A percentile compares a stretch with the other conserved stretches of the same genome.
Conservation (phyloP, 176 grass and related monocot species). For the Juncus inflexus region DNA sequence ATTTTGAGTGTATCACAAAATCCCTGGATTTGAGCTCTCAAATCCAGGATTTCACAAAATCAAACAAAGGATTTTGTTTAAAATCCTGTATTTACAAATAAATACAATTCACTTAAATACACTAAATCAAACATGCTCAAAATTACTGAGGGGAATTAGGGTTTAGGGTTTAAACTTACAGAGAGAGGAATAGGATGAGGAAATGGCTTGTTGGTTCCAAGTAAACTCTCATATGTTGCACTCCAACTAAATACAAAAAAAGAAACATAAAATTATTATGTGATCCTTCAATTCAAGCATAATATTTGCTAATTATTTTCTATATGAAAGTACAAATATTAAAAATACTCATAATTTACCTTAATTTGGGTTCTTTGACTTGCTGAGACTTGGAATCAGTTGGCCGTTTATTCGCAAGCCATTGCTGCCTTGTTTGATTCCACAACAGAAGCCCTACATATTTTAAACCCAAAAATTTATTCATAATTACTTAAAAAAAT, state of each 20-base stretch:
- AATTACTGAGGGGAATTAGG: no score
- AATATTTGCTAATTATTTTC: no score
- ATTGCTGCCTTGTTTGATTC: constrained; percentile 85
- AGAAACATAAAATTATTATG: background rate
- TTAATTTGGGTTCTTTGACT: constrained; percentile 61
- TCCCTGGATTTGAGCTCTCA: no score
- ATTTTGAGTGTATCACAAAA: no score
- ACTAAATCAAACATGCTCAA: no score
- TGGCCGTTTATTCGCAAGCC: constrained; percentile 57
- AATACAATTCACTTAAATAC: no score
- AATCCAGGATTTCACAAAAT: no score
- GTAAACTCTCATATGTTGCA: constrained; percentile 67
- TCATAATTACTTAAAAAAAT: no score
- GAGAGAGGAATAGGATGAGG: constrained; percentile 69
- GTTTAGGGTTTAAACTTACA: constrained; percentile 32
- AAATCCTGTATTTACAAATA: no score
- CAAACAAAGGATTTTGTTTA: no score
- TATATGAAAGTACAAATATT: background rate
- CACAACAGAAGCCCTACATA: constrained; percentile 61
- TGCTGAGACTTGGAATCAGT: constrained; percentile 32
- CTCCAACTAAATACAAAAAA: constrained; percentile 59
- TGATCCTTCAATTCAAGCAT: background rate
- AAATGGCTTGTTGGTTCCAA: constrained; percentile 91
- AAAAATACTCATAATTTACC: constrained; percentile 33
- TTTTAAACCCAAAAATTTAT: constrained; percentile 5